Base-by-base conservation (phyloP, 305 asterid species). In the Fraxinus nigra region DNA sequence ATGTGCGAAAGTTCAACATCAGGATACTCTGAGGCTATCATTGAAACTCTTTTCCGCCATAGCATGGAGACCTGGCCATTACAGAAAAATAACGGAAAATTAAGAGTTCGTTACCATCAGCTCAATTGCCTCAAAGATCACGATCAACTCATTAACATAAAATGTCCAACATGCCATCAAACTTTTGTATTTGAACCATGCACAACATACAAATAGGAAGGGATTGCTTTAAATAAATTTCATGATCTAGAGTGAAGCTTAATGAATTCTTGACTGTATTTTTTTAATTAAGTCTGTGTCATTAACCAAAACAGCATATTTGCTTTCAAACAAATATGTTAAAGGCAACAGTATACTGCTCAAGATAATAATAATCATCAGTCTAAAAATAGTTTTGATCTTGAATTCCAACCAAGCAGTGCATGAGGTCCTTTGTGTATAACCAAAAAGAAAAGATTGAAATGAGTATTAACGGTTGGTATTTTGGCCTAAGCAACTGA, bases 1-100 rank as follows among this genome's bases (percentile, higher is more conserved):
- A 95, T 95, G 90, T 95, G 99, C 11, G 98, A 91, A 81, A 93
- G 97, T 82, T 95, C 99, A 82, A 95, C 88, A 54, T 95, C 99
- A 33, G 98, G 97, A 87, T 91, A 96, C 79, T 96, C 98, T 10
- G 90, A 88, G 78, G 98, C 94, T 56, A 96, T 67, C 16, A 80
- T 87, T 9, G 80, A 82, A 65, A 96, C 97, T 87, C 83, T 92
- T 88, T 86, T 94, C 87, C 98, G 91, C 99, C 99, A 96, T 67
- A 94, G 90, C 98, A 93, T 96, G 74, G 99, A 96, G 78, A 97
- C 96, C 99, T 95, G 90, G 46, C 8, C 59, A 85, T 6, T 54
- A 18, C 63, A 54, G 26, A 54, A 54, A 54, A 54, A 54, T n/a
- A n/a, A 54, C 26, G 9, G 65, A 54, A 20, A 22, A 54, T 54